Evolutionary conservation across 2,329 filamentous ascomycete species (phyloP).

Genomic region (Chaetomium strumarium): DNA sequence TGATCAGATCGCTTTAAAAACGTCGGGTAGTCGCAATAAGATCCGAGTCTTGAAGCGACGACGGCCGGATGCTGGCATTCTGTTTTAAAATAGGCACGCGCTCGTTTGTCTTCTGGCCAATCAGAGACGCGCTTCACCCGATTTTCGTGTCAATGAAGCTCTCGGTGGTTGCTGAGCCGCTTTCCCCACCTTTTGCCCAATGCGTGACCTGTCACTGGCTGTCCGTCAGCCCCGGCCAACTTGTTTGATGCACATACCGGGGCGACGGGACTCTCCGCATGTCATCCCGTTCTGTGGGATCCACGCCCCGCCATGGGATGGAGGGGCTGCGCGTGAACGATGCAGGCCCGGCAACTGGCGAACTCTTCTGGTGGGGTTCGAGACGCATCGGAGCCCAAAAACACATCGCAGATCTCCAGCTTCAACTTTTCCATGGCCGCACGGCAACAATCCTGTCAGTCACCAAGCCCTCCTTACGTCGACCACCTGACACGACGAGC

Average conservation of each 20-base stretch:
- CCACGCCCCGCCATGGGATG: constrained; percentile 8
- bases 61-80: constrained; percentile 19
- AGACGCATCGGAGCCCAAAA: constrained; percentile 27
- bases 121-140: constrained; percentile 20
- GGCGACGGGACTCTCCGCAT: constrained; percentile 19
- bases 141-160: constrained; percentile 25
- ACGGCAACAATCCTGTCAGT: constrained; percentile 16
- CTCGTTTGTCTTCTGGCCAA: constrained; percentile 25
- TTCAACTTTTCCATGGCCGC: constrained; percentile 11
- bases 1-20: neutral
- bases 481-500: constrained; percentile 5
- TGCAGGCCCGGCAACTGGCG: constrained; percentile 20
- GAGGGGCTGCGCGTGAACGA: constrained; percentile 17
- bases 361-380: constrained; percentile 14
- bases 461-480: constrained; percentile 7
- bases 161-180: constrained; percentile 12
- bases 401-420: constrained; percentile 18
- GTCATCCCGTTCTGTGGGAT: constrained; percentile 2
- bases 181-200: constrained; percentile 9
- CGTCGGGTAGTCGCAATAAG: neutral
- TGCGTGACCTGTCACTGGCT: constrained; percentile 8
- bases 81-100: constrained; percentile 27
- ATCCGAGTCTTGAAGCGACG: constrained; percentile 1
- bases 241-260: constrained; percentile 19
- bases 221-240: constrained; percentile 1